Evolutionary conservation across 306 rosid species (phyloP), one percentile per base, ranked within the genome.

Genomic region (Rosa multiflora): DNA sequence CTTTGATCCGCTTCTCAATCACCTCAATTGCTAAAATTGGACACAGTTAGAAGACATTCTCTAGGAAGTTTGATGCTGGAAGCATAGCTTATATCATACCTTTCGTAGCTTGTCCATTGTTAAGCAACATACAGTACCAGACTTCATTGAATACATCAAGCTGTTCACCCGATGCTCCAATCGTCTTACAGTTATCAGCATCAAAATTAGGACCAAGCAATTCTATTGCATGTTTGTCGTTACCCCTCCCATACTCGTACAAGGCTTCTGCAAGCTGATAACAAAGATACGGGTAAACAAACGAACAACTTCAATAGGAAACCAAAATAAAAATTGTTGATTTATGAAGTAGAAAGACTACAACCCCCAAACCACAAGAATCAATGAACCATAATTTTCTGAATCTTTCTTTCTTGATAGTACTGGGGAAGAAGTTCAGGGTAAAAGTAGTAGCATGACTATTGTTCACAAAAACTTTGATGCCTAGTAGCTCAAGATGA

Each of bases 121-220:
- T 86, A 83, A 94, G 80, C 82, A 92, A 72, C 91, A 87, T 86
- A 67, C 51, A 74, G 76, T 89, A 94, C 95, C 97, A 92, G 48
- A 92, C 91, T 80, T 92, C 95, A 59, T 88, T 91, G 86, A 92
- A 94, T 75, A 91, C 92, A 70, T 91, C 99, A 17, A 88, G 76
- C 81, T 94, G 99, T 89, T 94, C 99, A 56, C 89, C 90, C 1
- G 99, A 91, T 48, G 97, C 99, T 9, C 99, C 98, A 18, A 94
- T 88, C 39, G 83, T 79, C 99, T 94, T 94, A 72, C 49, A 92
- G 76, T 84, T 78, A 52, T 62, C 61, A 18, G 94, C 97, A 72
- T 94, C 90, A 73, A 92, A 94, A 77, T 88, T 87, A 6, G 89
- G 83, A 86, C 91, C 98, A 47, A 94, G 90, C 78, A 92, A 77